These are phyloP conservation scores for Tulasnella sp. DNA, from an alignment of 768 basidiomycete genomes.

Conservation along the genomic window DNA sequence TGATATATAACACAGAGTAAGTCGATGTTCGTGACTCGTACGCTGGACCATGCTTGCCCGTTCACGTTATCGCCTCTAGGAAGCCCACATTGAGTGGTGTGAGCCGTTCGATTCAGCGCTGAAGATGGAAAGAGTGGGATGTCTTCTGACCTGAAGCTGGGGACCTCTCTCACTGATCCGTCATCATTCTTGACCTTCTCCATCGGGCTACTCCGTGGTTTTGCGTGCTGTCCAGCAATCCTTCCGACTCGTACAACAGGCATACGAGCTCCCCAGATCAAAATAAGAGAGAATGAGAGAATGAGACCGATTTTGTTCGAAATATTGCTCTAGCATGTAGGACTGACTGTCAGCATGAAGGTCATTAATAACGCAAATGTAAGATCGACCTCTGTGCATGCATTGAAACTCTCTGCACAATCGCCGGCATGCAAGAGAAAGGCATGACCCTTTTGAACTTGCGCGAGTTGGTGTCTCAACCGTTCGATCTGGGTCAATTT, in stretches of 20 bases:
- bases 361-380: neutral
- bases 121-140: neutral
- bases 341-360: too few species aligned
- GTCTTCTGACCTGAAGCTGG: slow-evolving; percentile 76
- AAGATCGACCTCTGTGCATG: slow-evolving; percentile 63
- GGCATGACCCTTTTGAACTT: slow-evolving; percentile 76
- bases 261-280: slow-evolving; percentile 85
- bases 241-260: slow-evolving; percentile 90
- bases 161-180: slow-evolving; percentile 42
- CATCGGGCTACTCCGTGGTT: slow-evolving; percentile 75
- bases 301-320: slow-evolving; percentile 82
- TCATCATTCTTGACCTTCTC: slow-evolving; percentile 57
- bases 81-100: too few species aligned
- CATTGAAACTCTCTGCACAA: slow-evolving; percentile 92
- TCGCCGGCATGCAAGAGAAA: slow-evolving; percentile 97
- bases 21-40: slow-evolving; percentile 13
- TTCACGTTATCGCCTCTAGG: slow-evolving; percentile 93
- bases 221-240: slow-evolving; percentile 95
- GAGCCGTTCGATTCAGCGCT: too few species aligned
- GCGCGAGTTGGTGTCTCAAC: slow-evolving; percentile 64
- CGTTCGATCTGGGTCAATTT: slow-evolving; percentile 55
- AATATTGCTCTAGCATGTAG: slow-evolving; percentile 60
- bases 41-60: slow-evolving; percentile 40
- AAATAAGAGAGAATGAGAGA: slow-evolving; percentile 87
- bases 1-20: slow-evolving; percentile 23